phyloP scores from a whole-genome alignment of 2,329 filamentous ascomycete species.

The Calonectria pseudoreteaudii region DNA sequence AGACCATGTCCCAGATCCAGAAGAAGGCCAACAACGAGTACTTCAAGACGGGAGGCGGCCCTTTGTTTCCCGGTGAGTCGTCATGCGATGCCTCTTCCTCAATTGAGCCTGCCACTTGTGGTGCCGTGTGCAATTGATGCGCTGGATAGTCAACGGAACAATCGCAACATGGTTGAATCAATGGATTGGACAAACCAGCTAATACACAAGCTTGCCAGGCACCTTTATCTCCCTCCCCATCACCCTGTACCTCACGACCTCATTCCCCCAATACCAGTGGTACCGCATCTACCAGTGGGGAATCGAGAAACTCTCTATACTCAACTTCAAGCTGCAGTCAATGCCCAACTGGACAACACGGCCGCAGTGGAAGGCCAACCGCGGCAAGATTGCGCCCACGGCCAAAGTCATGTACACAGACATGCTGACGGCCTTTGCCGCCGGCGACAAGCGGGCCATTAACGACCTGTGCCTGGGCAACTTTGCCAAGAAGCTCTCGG shows the following conservation, averaged over 20 bases:
- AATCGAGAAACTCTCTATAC: constrained; percentile 48
- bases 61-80: constrained; percentile 50
- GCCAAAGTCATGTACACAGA: constrained; percentile 70
- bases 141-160: neutral
- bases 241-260: constrained; percentile 46
- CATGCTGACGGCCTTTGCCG: constrained; percentile 72
- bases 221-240: constrained; percentile 61
- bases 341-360: constrained; percentile 56
- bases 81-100: neutral
- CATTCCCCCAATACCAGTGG: constrained; percentile 53
- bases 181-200: neutral
- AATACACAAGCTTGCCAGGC: constrained; percentile 47
- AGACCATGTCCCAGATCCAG: constrained; percentile 47
- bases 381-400: constrained; percentile 58
- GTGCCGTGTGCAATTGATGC: constrained; percentile 13
- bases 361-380: constrained; percentile 58
- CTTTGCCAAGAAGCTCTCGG: constrained; percentile 63
- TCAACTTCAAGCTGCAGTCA: constrained; percentile 57
- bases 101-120: neutral
- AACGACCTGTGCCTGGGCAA: constrained; percentile 65
- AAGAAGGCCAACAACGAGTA: constrained; percentile 48
- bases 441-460: constrained; percentile 65
- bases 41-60: constrained; percentile 48
- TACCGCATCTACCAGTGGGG: constrained; percentile 50
- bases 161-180: neutral